Base-by-base conservation (phyloP, 352 stramenopile genomes). In the Phytopythium helicoides region DNA sequence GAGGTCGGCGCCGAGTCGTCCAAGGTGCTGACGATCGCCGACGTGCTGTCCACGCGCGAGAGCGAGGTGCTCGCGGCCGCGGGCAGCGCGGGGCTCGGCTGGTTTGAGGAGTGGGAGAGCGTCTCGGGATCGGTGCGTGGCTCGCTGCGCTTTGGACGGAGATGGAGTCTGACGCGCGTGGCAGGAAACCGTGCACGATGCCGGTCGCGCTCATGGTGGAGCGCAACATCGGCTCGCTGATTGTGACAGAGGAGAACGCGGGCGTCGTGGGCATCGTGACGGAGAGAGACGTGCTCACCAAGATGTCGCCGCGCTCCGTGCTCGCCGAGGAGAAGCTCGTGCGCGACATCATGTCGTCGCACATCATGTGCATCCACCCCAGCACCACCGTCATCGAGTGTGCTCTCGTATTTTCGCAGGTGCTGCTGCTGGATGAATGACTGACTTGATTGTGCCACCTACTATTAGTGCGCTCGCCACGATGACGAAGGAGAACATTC, bases 401-500 rank as follows among this genome's bases (percentile, higher is more conserved):
- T 18, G 77, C 76, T 25, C 12, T 18, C 28, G 28, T 33, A 5
- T 5, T 10, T 3, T 23, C 11, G 36, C 33, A 22, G 10, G 21
- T 16, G 3, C 16, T 19, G 19, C 23, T 2, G 23, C 16, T 36
- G 10, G 26, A 46, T 35, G 36, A 9, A 7, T 54, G 37, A 16
- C 9, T 21, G 38, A 33, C 15, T 39, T 38, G 16, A 3, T 40
- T 2, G 12, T 11, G 7, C 23, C 21, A 52, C 23, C 47, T 40
- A 11, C 15, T 23, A 10, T 6, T 58, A 91, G 83, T 56, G 81
- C 83, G 0, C 55, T 94, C 16, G 81, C 83, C 34, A 94, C 83
- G 7, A 92, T 94, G 83, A 87, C 79, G n/a, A 89, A 92, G 52
- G 83, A 94, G 35, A 88, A 94, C 44, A 87, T 92, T 48, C 76